Base-by-base conservation (phyloP, 768 basidiomycete species). In the Tulasnella sp. region DNA sequence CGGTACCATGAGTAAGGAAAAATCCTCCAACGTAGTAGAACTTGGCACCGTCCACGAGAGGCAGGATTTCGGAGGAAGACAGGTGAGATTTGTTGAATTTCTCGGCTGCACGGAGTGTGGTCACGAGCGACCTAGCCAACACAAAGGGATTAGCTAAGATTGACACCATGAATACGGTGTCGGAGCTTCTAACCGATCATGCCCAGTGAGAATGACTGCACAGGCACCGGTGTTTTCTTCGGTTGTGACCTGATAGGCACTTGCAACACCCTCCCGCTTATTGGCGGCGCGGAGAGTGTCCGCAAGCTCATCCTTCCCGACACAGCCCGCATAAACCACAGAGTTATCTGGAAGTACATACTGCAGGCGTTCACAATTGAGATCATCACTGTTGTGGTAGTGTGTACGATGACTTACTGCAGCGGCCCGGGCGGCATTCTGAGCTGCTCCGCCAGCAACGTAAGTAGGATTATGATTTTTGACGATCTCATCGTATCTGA, bases 361-460 rank as follows among this genome's bases (percentile, higher is more conserved):
- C 96, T 98, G 77, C 5, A n/a, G 14, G 6, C n/a, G 65, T 62
- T 62, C 34, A 39, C 64, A 42, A 14, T 40, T 9, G 69, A 35
- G 63, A 22, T 32, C 32, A 82, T 19, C 35, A 37, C 63, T 11
- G 39, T 67, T 2, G 19, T 75, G 67, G 32, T 34, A 64, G 62
- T 47, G n/a, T n/a, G n/a, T n/a, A n/a, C 36, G 40, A 42, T 19
- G 62, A 81, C 94, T 74, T 80, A 97, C 96, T 62, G 97, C 95
- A 76, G 96, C 97, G 75, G 89, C 95, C 65, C 97, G 91, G 72
- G 96, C 95, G 77, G 95, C 88, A 78, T 99, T 99, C 80, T 99
- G 97, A 35, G 93, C 88, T 35, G 97, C 96, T 77, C 97, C 97
- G 74, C 97, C 97, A 69, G 97, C 96, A 69, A 98, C 95, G 78